Base-by-base conservation (phyloP, 805 yeast genomes). In the Candida parachauliodes region DNA sequence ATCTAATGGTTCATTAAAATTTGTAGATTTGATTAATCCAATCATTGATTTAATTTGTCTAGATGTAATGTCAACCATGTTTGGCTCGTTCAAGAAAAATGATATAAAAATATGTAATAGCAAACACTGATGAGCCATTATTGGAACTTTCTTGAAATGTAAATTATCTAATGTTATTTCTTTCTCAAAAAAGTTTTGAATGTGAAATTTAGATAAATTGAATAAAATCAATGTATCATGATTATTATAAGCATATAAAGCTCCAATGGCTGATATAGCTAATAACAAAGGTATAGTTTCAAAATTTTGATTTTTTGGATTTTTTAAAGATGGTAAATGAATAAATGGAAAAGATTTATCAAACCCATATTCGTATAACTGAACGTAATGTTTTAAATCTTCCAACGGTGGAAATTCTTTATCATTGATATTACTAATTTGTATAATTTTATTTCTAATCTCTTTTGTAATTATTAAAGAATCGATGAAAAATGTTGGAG, bases 221-320 rank as follows among this genome's bases (percentile, higher is more conserved):
- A 81, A 83, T 41, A 84, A 59, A 8, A 83, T 65, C 49, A 82
- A 70, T 0, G 96, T 85, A 52, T 85, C 85, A 25, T 81, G 63
- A 22, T 88, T 83, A 51, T 84, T 88, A 60, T 83, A 87, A 0
- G 87, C 78, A 51, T 85, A 87, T 16, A 89, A 68, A 0, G 96
- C 95, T 29, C 98, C 98, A 41, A 89, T 77, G 11, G 95, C 82
- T 1, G 93, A 83, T 76, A 88, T 83, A 2, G 94, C 78, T 38
- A 88, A 64, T 5, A 87, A 55, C 32, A 89, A 68, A 2, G 95
- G 89, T 54, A 79, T 57, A 59, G 72, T 54, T 55, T 72, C 62
- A 67, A 63, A 65, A 40, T 57, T 59, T 32, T 64, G 63, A n/a
- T 55, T 62, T 55, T 51, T 47, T 2, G 69, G 64, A 29, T 54